Evolutionary conservation across 495 filamentous ascomycete species (phyloP), one percentile per base, ranked within the genome.

Genomic region (Neurospora sp.): DNA sequence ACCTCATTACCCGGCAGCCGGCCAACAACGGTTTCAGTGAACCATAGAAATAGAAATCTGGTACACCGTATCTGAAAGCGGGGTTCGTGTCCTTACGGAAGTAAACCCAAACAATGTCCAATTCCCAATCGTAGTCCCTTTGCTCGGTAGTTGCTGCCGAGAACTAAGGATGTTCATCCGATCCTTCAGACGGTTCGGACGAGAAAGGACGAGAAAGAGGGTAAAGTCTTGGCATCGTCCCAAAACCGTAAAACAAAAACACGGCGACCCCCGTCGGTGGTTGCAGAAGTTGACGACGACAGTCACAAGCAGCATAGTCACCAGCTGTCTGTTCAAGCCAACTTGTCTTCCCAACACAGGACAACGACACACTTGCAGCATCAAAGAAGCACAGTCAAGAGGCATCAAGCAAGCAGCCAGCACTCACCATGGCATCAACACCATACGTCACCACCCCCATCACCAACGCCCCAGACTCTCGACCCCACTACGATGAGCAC

Each of bases 401-500:
- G 12, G 20, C 20, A 53, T 12, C n/a, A 12, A 53, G 9, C 20
- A 10, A 27, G 27, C 45, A n/a, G 12, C 4, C 45, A 10, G n/a
- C n/a, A 12, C 18, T 59, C 48, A 14, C 20, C 4, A 59, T 59
- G 20, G 0, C 20, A 1, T 27, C 48, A 10, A 27, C 9, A 1
- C 48, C 20, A 1, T 53, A 53, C 45, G 18, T 18, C 45, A 53
- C 45, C 9, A 22, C 5, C 45, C 45, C 45, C 3, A 16, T 42
- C n/a, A 27, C 69, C 35, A 20, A 16, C 9, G 4, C 22, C 16
- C 61, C 65, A 9, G 35, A 38, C 35, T n/a, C 38, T 31, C 16
- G 39, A 20, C 39, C 31, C 53, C 69, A 76, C 40, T 48, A 86
- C 85, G 84, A 84, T 83, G 35, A 84, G 85, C 76, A 77, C 71